Percentiles rank a stretch among this genome's conserved stretches.
Conservation (phyloP, 2,329 filamentous ascomycete species). For the Septoria petroselini region DNA sequence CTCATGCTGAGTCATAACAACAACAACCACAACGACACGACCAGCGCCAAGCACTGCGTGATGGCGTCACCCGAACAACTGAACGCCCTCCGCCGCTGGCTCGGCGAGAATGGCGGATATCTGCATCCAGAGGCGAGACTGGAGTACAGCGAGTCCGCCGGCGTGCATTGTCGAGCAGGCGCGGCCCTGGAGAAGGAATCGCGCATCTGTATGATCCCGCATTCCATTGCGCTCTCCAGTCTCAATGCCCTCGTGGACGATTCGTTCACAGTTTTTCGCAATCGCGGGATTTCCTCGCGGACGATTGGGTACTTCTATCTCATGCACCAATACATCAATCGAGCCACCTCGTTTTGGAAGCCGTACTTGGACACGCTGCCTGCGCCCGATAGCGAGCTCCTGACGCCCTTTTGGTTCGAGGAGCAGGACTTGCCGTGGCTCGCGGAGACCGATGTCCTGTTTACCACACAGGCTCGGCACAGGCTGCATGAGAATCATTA, state of each 20-base stretch:
- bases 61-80: slow-evolving; percentile 19
- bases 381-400: slow-evolving; percentile 31
- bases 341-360: slow-evolving; percentile 38
- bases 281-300: slow-evolving; percentile 31
- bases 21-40: background rate
- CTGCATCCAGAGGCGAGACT: slow-evolving; percentile 32
- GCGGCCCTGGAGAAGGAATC: slow-evolving; percentile 24
- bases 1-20: no score
- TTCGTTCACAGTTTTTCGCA: slow-evolving; percentile 33
- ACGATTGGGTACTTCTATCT: slow-evolving; percentile 40
- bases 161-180: slow-evolving; percentile 32
- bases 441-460: slow-evolving; percentile 38
- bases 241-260: slow-evolving; percentile 41
- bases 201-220: slow-evolving; percentile 33
- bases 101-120: slow-evolving; percentile 34
- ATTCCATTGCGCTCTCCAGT: slow-evolving; percentile 37
- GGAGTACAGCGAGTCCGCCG: slow-evolving; percentile 25
- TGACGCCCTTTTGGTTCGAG: slow-evolving; percentile 39
- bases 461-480: slow-evolving; percentile 34
- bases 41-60: background rate
- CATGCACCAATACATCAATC: slow-evolving; percentile 37
- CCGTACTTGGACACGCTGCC: slow-evolving; percentile 39
- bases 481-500: slow-evolving; percentile 41
- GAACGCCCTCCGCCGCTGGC: slow-evolving; percentile 33
- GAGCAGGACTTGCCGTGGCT: slow-evolving; percentile 36